Conservation (phyloP, 176 grass and related monocot species). For the Saccharum officinarum region DNA sequence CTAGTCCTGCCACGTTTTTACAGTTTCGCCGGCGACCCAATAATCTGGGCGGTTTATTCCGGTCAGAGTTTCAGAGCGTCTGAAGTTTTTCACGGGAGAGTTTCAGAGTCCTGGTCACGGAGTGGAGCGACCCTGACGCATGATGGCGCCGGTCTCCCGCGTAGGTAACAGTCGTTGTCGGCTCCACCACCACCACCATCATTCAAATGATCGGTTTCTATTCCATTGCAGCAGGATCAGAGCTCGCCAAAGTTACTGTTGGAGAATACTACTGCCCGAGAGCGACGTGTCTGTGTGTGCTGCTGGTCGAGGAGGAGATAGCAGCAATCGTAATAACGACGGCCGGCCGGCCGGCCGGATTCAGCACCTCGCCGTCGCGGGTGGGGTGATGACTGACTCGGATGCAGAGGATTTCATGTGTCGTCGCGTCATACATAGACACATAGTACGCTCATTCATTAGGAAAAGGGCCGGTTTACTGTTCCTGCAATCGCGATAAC, state of each 20-base stretch:
- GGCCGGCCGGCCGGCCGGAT: neutral
- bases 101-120: neutral
- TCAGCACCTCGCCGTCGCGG: neutral
- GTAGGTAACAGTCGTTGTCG: conserved; percentile 48
- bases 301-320: neutral
- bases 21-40: neutral
- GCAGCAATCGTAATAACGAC: neutral
- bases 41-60: neutral
- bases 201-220: neutral
- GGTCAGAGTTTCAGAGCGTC: neutral
- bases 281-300: conserved; percentile 16
- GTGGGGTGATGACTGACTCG: neutral
- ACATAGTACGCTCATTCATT: conserved; percentile 23
- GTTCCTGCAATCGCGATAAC: neutral
- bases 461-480: conserved; percentile 3
- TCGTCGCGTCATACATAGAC: neutral
- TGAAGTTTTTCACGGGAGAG: neutral
- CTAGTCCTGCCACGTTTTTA: neutral
- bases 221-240: conserved; percentile 11
- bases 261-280: conserved; percentile 13
- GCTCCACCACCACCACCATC: neutral
- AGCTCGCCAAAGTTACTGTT: conserved; percentile 20
- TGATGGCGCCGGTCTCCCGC: neutral
- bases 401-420: conserved; percentile 34
- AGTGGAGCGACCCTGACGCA: neutral